Evolutionary conservation across 2,329 filamentous ascomycete genomes (phyloP).

Genomic region (Penicillium brevicompactum): DNA sequence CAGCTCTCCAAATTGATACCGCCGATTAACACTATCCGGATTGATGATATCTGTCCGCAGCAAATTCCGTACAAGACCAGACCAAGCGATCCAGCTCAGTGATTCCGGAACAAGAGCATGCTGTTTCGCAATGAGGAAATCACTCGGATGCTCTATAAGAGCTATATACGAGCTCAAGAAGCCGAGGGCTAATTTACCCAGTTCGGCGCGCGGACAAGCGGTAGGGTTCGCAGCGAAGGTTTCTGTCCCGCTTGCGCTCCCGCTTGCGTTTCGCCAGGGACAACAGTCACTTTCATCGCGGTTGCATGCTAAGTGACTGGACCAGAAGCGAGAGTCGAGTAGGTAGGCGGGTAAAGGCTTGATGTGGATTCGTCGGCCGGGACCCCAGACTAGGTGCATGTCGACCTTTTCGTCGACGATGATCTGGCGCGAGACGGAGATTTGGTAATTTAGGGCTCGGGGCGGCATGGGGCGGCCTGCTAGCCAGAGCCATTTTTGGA

Average conservation of each 20-base stretch:
- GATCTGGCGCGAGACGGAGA: constrained; percentile 41
- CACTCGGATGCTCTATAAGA: constrained; percentile 36
- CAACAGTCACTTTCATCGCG: background rate
- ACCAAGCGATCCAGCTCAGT: constrained; percentile 31
- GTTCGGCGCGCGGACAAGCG: background rate
- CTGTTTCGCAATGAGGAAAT: constrained; percentile 40
- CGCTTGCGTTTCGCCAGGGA: background rate
- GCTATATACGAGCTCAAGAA: constrained; percentile 36
- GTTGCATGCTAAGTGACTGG: background rate
- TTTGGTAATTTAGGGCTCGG: constrained; percentile 41
- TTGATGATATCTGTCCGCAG: background rate
- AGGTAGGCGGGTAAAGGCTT: constrained; percentile 43
- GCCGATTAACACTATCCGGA: constrained; percentile 32
- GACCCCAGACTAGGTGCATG: constrained; percentile 46
- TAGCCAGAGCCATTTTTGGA: constrained; percentile 8
- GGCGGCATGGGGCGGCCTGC: constrained; percentile 10
- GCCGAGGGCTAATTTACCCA: constrained; percentile 33
- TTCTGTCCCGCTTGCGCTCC: no score
- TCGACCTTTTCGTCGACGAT: constrained; percentile 44
- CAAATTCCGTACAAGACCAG: constrained; percentile 18
- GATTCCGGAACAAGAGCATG: constrained; percentile 35
- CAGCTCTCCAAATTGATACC: constrained; percentile 48
- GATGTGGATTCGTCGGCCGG: constrained; percentile 38
- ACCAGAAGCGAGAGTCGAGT: constrained; percentile 24
- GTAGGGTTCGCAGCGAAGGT: background rate